Base-by-base conservation (phyloP, 148 eudicot genomes). In the Silene latifolia region DNA sequence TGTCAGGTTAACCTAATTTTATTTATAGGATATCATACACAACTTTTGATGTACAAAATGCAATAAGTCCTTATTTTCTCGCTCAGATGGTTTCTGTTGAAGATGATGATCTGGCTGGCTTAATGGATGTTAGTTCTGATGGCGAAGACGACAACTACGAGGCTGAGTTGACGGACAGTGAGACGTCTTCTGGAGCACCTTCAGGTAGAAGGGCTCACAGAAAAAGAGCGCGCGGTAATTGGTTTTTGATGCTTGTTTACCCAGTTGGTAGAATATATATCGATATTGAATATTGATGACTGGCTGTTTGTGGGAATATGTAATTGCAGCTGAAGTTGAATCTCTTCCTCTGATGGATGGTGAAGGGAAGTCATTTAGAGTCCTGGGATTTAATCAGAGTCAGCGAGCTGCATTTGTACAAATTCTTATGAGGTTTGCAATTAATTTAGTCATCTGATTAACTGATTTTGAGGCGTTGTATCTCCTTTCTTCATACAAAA, bases 141-240 rank as follows among this genome's bases (percentile, higher is more conserved):
- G 92, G 87, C 62, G 97, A 91, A 86, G 98, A 95, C 81, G 98
- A 95, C 72, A 92, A 87, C 78, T 95, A 92, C 80, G 98, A 95
- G 80, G 96, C 83, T 76, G 99, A 92, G 51, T 79, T 85, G 64
- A 83, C 86, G 13, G 98, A 95, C 72, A 86, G 87, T 68, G 99
- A 95, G 79, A 78, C 86, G 76, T 51, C 86, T 70, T 35, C 83
- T 73, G 98, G 89, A 82, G 77, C 83, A 71, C 76, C 88, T 47
- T 63, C 86, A 68, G 89, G 80, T 48, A 87, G 89, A 80, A 87
- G 82, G 83, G 88, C 96, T 67, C 74, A 83, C 88, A 87, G 84
- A 76, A 95, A 95, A 87, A 90, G 82, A 87, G 70, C 86, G 32
- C 89, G 99, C 71, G 96, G 99, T 95, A 83, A 32, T n/a, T 64